These are phyloP conservation scores for Stephania yunnanensis DNA, from an alignment of 164 flowering plant genomes.

Conservation along the genomic window DNA sequence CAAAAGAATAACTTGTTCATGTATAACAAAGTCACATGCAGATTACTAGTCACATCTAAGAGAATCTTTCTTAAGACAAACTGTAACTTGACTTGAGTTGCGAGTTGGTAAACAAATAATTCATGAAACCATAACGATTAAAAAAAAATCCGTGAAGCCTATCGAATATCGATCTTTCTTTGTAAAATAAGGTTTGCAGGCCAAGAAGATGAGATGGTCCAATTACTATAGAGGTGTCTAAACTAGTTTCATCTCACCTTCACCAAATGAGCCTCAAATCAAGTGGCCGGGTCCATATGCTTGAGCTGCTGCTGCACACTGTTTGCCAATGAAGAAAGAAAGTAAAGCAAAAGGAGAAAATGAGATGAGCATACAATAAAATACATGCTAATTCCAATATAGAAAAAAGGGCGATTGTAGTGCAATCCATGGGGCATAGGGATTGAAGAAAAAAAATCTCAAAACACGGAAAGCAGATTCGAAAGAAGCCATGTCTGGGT, in stretches of 20 bases:
- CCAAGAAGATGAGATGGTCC: not conserved
- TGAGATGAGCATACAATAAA: not conserved
- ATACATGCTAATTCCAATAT: not conserved
- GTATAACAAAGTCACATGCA: not conserved
- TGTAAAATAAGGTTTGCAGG: not conserved
- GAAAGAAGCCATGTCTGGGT: not conserved
- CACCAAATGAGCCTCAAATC: not conserved
- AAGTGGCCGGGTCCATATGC: not conserved
- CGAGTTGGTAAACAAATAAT: not conserved
- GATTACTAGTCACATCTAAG: not conserved
- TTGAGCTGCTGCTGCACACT: not conserved
- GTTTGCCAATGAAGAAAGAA: not conserved
- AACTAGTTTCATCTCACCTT: not conserved
- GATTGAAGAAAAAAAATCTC: not conserved
- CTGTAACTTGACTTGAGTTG: not conserved
- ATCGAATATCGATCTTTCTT: not conserved
- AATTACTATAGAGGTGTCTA: not conserved
- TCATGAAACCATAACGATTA: not conserved
- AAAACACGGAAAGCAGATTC: not conserved
- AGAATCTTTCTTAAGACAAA: not conserved
- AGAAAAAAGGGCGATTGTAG: not conserved
- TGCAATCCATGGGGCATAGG: not conserved
- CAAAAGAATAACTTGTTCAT: not conserved
- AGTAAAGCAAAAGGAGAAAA: not conserved
- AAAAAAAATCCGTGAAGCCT: not conserved